Evolutionary conservation across 2,329 filamentous ascomycete species (phyloP).

Genomic region (Neonectria sp.): DNA sequence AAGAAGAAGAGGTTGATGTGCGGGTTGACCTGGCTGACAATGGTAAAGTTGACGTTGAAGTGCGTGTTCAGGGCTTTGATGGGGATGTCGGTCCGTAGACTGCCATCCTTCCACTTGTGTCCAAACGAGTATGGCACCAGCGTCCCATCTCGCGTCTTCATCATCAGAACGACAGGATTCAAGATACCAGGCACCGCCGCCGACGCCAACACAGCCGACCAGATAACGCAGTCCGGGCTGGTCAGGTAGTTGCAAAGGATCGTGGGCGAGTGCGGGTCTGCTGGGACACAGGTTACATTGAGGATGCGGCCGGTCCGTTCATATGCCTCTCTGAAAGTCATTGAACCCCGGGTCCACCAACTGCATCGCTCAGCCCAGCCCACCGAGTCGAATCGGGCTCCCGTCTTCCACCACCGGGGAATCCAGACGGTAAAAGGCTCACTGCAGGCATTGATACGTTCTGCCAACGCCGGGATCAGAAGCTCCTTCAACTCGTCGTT

Average conservation of each 20-base stretch:
- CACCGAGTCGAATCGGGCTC: conserved; percentile 92
- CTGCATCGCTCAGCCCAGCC: conserved; percentile 89
- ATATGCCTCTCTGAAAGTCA: conserved; percentile 96
- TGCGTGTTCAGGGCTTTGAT: conserved; percentile 94
- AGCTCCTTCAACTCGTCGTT: conserved; percentile 91
- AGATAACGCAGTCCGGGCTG: conserved; percentile 96
- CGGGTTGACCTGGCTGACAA: conserved; percentile 91
- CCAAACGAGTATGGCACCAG: conserved; percentile 95
- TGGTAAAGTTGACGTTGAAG: conserved; percentile 98
- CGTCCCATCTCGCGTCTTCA: conserved; percentile 84
- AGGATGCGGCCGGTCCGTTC: conserved; percentile 93
- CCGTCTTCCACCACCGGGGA: conserved; percentile 90
- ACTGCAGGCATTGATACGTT: conserved; percentile 87
- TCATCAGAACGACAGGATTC: conserved; percentile 93
- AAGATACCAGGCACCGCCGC: conserved; percentile 96
- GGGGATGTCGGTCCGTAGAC: conserved; percentile 93
- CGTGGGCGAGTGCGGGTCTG: conserved; percentile 91
- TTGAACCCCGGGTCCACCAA: conserved; percentile 93
- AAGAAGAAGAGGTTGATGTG: conserved; percentile 99
- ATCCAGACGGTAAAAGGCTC: conserved; percentile 85
- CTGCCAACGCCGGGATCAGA: conserved; percentile 88
- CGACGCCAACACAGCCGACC: conserved; percentile 95
- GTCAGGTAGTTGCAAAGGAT: conserved; percentile 97
- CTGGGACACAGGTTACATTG: conserved; percentile 96
- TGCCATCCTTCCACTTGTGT: conserved; percentile 99